Base-by-base conservation (phyloP, 768 basidiomycete genomes). In the Artomyces pyxidatus region DNA sequence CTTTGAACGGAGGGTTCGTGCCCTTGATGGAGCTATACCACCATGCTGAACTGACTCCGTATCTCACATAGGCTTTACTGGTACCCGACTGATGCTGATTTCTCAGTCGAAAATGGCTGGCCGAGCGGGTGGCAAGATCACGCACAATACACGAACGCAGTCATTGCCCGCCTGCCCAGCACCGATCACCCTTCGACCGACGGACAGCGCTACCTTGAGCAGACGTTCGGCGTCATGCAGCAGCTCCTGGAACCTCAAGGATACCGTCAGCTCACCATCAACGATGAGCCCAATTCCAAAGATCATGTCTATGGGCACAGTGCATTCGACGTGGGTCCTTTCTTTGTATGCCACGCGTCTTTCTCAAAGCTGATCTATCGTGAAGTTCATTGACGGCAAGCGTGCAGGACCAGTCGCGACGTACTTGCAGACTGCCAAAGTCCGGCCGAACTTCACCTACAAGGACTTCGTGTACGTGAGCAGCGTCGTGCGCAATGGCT, bases 301-400 rank as follows among this genome's bases (percentile, higher is more conserved):
- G 78, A 82, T 48, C 76, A 78, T 54, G 73, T 71, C 10, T 80
- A 70, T 54, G 81, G 81, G n/a, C 79, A 76, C 60, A 72, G 70
- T 53, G 61, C 67, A 1, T 70, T 62, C 56, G 63, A 65, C 56
- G 65, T 64, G 30, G 27, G 63, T 49, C 6, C 26, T 27, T n/a
- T 27, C 25, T 19, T 21, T 10, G 10, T 8, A 2, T 22, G 19
- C 1, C 7, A 32, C 37, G 30, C 29, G n/a, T n/a, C n/a, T n/a
- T n/a, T n/a, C 22, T 27, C 26, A 30, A 14, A 3, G 6, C 10
- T 11, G 7, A 42, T 5, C 12, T 12, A 22, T 4, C 16, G 29
- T 12, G 6, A 26, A 61, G 56, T 65, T 67, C 61, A 47, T 60
- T 37, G 53, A 61, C 41, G 71, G 71, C 29, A 65, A 66, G 53